Evolutionary conservation across 768 basidiomycete species (phyloP), one percentile per base, ranked within the genome.

Genomic region (Mycena kentingensis): DNA sequence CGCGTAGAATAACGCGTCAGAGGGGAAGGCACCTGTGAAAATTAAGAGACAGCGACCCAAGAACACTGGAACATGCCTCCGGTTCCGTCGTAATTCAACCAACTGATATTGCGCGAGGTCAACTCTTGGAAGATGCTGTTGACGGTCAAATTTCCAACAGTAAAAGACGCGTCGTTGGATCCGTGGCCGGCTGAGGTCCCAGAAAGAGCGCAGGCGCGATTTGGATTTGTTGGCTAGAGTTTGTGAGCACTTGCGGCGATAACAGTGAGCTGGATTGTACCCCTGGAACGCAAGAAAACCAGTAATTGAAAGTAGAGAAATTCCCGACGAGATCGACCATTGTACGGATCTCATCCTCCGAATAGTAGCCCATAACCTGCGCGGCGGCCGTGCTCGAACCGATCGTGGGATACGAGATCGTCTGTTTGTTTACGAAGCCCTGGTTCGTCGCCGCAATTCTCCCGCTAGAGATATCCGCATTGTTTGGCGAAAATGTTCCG

Each of bases 131-230:
- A 69, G 52, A 70, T 68, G 51, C 59, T 61, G 43, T 52, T 41
- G 41, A 56, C 49, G 15, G 55, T 41, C 2, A 68, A 38, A 11
- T 16, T 47, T 26, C 61, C 49, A 46, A 41, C 54, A 10, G 38
- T 52, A 45, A 67, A 67, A 34, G 11, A 18, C 22, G 41, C 44
- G 54, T 70, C 68, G 60, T 70, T 68, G 24, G 41, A 22, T 28
- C 66, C 67, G 46, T 67, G 65, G 1, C 68, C 68, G 44, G 58
- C 58, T 3, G 68, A 67, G 19, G 68, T 66, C 21, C 68, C 68
- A 13, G 66, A 59, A 24, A 62, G 58, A 16, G 63, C 44, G 43
- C 62, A 68, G 8, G 60, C 56, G 29, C 68, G 69, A 56, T 69
- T 70, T 4, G 69, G 68, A 48, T 68, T 61, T 13, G 68, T 70